phyloP scores from a whole-genome alignment of 2,329 filamentous ascomycete species.

The Nemania bipapillata region DNA sequence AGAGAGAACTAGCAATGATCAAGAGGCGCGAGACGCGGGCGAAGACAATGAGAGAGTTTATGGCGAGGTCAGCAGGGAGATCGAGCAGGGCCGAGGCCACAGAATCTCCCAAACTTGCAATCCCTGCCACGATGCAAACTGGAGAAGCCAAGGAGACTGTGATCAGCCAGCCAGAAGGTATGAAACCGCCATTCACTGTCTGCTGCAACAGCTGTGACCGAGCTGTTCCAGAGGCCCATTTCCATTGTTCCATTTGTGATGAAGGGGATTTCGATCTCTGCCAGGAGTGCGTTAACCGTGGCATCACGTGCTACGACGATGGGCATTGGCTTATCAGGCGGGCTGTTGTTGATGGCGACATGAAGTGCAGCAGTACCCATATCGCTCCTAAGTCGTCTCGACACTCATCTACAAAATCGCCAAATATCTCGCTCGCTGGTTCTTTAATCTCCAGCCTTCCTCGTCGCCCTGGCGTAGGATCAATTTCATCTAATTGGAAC shows the following conservation, averaged over 20 bases:
- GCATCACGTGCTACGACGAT: constrained; percentile 79
- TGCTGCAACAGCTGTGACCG: constrained; percentile 92
- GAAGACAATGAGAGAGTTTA: background rate
- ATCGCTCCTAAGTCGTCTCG: constrained; percentile 71
- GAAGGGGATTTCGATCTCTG: constrained; percentile 95
- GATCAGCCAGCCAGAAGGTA: constrained; percentile 26
- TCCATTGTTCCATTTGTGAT: constrained; percentile 93
- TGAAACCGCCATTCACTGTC: constrained; percentile 73
- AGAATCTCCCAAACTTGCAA: constrained; percentile 1
- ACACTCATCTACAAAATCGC: constrained; percentile 43
- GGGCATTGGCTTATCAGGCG: constrained; percentile 97
- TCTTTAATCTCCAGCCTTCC: constrained; percentile 35
- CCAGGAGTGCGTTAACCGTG: constrained; percentile 77
- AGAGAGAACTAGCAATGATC: constrained; percentile 11
- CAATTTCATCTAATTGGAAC: constrained; percentile 23
- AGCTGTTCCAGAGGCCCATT: constrained; percentile 83
- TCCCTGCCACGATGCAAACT: constrained; percentile 18
- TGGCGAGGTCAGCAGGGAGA: background rate
- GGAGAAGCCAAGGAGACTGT: constrained; percentile 13
- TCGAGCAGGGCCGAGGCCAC: background rate
- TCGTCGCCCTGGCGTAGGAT: constrained; percentile 29
- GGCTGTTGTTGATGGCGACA: constrained; percentile 77
- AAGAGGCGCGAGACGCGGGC: background rate
- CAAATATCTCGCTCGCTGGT: background rate
- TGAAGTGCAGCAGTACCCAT: constrained; percentile 87